Base-by-base conservation (phyloP, 345 rosid genomes). In the Moricandia arvensis region DNA sequence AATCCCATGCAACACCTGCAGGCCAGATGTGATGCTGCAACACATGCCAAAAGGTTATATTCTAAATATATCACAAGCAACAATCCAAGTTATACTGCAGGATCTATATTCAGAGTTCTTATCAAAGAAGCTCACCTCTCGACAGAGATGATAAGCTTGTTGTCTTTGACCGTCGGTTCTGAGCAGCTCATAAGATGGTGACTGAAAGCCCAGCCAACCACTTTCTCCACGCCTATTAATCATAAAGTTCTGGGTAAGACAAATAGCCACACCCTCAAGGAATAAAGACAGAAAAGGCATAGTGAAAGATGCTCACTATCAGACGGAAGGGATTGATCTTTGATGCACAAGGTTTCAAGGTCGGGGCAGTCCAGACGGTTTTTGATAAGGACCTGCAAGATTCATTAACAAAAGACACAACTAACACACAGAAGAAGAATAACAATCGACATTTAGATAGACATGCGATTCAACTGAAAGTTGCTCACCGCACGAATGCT, bases 191-290 rank as follows among this genome's bases (percentile, higher is more conserved):
- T 90, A 54, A 89, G 86, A 74, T 89, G 92, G 76, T 87, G 84
- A 73, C 93, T 89, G 31, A 90, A 66, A 57, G 96, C 92, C 96
- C 95, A 94, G 73, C 98, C 98, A 10, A 89, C 90, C 53, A 90
- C 80, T 85, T 91, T 94, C 82, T 94, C 98, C 78, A 87, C 98
- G 69, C 89, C 98, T 94, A 53, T 60, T 29, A 30, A 17, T 47
- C 27, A 75, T 27, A 75, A 17, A 18, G 31, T 69, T 41, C 12
- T 43, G 0, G 0, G 15, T 77, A 43, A 77, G 65, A 77, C n/a
- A 71, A 29, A 41, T 13, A 77, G 21, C 34, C 24, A 5, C 6
- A 51, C n/a, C 6, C 17, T 69, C 43, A 30, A 27, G 15, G 27
- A 62, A n/a, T 63, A 62, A 35, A 69, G 35, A 51, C 10, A 62